These are phyloP conservation scores for Claviceps cyperi DNA, from an alignment of 2,329 filamentous ascomycete genomes.

Conservation along the genomic window DNA sequence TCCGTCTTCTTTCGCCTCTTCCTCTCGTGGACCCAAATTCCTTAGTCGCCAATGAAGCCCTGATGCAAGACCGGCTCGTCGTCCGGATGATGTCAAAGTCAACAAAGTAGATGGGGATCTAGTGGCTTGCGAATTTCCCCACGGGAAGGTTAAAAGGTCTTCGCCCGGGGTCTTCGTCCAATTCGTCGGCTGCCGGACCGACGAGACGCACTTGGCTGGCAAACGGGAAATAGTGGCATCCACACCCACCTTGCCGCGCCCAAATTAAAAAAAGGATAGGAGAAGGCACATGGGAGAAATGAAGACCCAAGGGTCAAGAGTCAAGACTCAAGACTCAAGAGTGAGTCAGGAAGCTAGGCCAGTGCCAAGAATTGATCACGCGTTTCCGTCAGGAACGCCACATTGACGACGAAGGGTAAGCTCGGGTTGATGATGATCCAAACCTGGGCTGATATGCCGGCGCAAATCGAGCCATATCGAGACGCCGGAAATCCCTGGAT, in stretches of 20 bases:
- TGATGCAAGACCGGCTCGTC: not conserved
- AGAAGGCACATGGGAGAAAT: not conserved
- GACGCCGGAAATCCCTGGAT: no score
- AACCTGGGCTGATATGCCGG: no score
- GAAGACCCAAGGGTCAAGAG: no score
- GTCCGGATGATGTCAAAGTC: not conserved
- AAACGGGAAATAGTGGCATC: not conserved
- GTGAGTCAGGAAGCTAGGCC: no score
- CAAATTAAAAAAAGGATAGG: not conserved
- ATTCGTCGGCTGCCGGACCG: constrained; percentile 7
- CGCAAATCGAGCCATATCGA: no score
- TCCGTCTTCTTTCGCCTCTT: not conserved
- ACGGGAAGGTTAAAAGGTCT: not conserved
- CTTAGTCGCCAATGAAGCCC: not conserved
- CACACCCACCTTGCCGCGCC: not conserved
- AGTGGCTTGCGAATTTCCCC: not conserved
- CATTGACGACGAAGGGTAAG: no score
- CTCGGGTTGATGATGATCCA: no score
- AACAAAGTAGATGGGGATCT: not conserved
- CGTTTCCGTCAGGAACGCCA: no score
- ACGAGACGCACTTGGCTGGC: not conserved
- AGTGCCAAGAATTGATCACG: no score
- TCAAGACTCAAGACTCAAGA: no score
- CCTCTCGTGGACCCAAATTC: not conserved
- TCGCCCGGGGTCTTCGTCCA: not conserved